A percentile compares a stretch with the other conserved stretches of the same genome.
phyloP scores from a whole-genome alignment of 1,139 yeast genomes.

The Lodderomyces beijingensis region DNA sequence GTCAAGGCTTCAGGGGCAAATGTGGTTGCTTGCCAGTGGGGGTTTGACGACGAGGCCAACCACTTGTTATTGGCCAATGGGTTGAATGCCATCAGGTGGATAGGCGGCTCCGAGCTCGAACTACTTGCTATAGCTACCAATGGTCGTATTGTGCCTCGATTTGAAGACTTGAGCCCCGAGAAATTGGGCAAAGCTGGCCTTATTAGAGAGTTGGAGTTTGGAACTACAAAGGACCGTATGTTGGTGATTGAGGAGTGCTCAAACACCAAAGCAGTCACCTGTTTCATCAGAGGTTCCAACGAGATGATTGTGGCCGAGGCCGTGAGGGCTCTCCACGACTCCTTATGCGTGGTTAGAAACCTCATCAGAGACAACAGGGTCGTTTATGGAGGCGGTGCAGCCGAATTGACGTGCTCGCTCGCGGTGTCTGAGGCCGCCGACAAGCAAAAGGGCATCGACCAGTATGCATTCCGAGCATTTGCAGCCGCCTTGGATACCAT shows the following conservation, averaged over 20 bases:
- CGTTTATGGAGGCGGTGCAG: slow-evolving; percentile 98
- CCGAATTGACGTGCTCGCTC: slow-evolving; percentile 88
- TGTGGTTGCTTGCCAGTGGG: slow-evolving; percentile 98
- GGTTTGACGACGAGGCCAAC: slow-evolving; percentile 98
- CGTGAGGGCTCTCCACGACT: slow-evolving; percentile 92
- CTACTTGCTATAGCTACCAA: slow-evolving; percentile 95
- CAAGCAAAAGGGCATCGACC: slow-evolving; percentile 90
- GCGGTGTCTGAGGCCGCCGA: slow-evolving; percentile 93
- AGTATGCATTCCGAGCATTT: slow-evolving; percentile 95
- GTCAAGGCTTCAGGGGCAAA: slow-evolving; percentile 93
- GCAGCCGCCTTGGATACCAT: slow-evolving; percentile 85
- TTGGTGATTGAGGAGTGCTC: slow-evolving; percentile 88
- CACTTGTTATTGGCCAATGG: slow-evolving; percentile 84
- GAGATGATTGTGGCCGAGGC: slow-evolving; percentile 98
- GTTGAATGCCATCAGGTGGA: slow-evolving; percentile 97
- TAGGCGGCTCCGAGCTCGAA: slow-evolving; percentile 96
- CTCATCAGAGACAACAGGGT: slow-evolving; percentile 87
- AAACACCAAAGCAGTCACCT: slow-evolving; percentile 86
- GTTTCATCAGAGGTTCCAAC: slow-evolving; percentile 91
- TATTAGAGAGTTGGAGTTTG: slow-evolving; percentile 86
- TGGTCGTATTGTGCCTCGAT: slow-evolving; percentile 95
- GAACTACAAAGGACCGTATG: slow-evolving; percentile 96
- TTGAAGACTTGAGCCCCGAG: slow-evolving; percentile 79
- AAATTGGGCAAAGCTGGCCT: slow-evolving; percentile 87
- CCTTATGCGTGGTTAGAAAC: slow-evolving; percentile 95